Percentiles rank a stretch among this genome's conserved stretches.
Evolutionary conservation across 106 monocot species (phyloP).

Genomic region (Dioscorea alata): DNA sequence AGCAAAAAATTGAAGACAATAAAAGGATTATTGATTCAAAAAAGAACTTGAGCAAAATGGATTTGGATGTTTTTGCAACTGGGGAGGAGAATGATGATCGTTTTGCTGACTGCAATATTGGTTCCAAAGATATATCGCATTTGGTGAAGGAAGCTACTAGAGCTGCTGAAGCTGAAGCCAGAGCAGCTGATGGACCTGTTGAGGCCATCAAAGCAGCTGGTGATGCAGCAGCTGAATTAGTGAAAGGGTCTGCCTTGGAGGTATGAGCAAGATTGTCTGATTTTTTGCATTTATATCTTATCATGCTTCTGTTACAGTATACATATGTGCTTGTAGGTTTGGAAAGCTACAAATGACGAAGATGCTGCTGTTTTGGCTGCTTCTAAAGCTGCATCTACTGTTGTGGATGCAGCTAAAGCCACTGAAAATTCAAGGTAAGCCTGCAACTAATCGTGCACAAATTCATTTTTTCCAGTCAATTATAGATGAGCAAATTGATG

Average conservation of each 20-base stretch:
- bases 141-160: constrained; percentile 69
- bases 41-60: constrained; percentile 19
- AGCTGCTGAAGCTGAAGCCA: constrained; percentile 93
- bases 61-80: constrained; percentile 5
- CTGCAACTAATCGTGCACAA: not conserved
- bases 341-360: constrained; percentile 65
- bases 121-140: constrained; percentile 76
- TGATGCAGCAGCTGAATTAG: constrained; percentile 96
- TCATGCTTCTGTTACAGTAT: constrained; percentile 3
- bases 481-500: too few species aligned
- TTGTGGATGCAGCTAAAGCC: constrained; percentile 84
- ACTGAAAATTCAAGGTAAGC: constrained; percentile 60
- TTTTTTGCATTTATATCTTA: not conserved
- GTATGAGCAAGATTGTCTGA: constrained; percentile 28
- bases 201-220: constrained; percentile 93
- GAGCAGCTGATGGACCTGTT: constrained; percentile 68
- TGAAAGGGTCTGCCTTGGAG: constrained; percentile 80
- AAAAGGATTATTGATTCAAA: constrained; percentile 30
- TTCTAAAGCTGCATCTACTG: constrained; percentile 83
- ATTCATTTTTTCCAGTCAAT: too few species aligned
- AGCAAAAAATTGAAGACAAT: constrained; percentile 34
- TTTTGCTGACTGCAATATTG: constrained; percentile 62
- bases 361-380: constrained; percentile 83
- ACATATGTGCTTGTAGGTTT: constrained; percentile 34
- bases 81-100: constrained; percentile 59